Evolutionary conservation across 176 grass and related monocot genomes (phyloP).

Genomic region (Triticum dicoccoides): DNA sequence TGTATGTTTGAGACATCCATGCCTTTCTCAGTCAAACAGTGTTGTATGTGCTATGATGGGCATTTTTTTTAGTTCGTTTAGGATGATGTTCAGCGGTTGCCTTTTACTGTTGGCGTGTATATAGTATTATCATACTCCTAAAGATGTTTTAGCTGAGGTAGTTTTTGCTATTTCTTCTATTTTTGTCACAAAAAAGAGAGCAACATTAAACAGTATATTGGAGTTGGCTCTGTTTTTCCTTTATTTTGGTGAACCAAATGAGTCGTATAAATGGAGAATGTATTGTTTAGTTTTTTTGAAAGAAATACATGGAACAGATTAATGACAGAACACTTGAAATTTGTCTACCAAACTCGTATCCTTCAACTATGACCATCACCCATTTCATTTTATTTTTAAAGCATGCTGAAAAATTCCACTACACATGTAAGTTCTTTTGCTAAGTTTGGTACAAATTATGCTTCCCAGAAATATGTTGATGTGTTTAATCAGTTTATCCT

Average conservation of each 20-base stretch:
- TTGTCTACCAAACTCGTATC: neutral
- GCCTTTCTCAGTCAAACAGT: neutral
- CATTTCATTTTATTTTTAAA: conserved; percentile 7
- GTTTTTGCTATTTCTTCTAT: neutral
- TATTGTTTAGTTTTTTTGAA: neutral
- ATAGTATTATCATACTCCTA: neutral
- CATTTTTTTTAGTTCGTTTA: neutral
- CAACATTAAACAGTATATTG: neutral
- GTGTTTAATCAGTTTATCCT: conserved; percentile 1
- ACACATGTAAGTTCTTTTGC: neutral
- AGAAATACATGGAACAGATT: neutral
- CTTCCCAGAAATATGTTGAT: neutral
- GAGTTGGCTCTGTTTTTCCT: neutral
- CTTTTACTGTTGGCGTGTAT: neutral
- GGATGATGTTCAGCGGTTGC: neutral
- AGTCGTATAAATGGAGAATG: neutral
- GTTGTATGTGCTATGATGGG: conserved; percentile 3
- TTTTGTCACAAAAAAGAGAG: neutral
- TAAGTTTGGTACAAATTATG: neutral
- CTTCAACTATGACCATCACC: conserved; percentile 3
- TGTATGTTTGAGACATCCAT: neutral
- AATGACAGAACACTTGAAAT: neutral
- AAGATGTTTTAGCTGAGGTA: neutral
- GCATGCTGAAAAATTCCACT: neutral
- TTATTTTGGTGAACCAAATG: neutral